Percentiles rank a stretch among this genome's conserved stretches.
These are phyloP conservation scores for Naganishia liquefaciens DNA, from an alignment of 1,284 basidiomycete genomes.

Conservation along the genomic window DNA sequence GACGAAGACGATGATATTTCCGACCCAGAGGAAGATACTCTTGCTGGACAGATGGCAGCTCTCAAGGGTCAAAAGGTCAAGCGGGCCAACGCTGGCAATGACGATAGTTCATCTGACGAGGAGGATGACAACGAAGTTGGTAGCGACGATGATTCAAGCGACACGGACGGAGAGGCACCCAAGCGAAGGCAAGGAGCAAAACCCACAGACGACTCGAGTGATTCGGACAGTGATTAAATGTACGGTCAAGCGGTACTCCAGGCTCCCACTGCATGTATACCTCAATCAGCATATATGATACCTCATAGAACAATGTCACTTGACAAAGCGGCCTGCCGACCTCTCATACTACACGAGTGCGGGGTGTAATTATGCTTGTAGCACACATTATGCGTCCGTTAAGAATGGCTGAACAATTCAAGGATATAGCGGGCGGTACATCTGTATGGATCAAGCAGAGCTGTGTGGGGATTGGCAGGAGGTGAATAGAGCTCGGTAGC, in stretches of 20 bases:
- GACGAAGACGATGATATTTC: slow-evolving; percentile 85
- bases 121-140: slow-evolving; percentile 60
- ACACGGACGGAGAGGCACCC: slow-evolving; percentile 42
- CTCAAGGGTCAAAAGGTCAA: slow-evolving; percentile 92
- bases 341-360: background rate
- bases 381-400: too few relatives aligned
- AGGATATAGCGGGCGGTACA: too few relatives aligned
- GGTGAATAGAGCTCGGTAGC: too few relatives aligned
- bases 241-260: background rate
- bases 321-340: background rate
- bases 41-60: slow-evolving; percentile 97
- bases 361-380: too few relatives aligned
- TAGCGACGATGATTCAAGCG: slow-evolving; percentile 52
- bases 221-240: slow-evolving; percentile 46
- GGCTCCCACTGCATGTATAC: background rate
- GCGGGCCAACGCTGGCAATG: slow-evolving; percentile 55
- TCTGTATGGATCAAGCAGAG: too few relatives aligned
- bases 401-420: too few relatives aligned
- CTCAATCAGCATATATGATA: background rate
- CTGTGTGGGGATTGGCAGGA: too few relatives aligned
- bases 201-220: slow-evolving; percentile 33
- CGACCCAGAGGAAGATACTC: slow-evolving; percentile 89
- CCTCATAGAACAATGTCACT: background rate
- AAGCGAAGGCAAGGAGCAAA: slow-evolving; percentile 52
- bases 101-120: slow-evolving; percentile 45